These are phyloP conservation scores for Cardamine resedifolia DNA, from an alignment of 345 rosid genomes.

Conservation along the genomic window DNA sequence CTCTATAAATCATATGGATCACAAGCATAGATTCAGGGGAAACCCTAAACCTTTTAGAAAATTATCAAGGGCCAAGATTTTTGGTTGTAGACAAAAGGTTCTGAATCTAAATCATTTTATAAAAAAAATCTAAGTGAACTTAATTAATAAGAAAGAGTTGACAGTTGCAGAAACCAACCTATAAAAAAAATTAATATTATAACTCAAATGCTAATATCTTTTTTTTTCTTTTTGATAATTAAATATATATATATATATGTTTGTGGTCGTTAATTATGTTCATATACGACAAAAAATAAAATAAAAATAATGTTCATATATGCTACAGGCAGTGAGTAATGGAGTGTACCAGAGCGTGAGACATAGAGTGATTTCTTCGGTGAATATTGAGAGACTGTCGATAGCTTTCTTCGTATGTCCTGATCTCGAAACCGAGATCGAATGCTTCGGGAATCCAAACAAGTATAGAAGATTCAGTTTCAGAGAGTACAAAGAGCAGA, in stretches of 20 bases:
- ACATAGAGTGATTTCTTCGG: constrained; percentile 64
- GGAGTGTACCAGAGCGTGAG: constrained; percentile 62
- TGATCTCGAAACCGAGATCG: constrained; percentile 45
- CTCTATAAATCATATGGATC: neutral
- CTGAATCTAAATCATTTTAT: too few species aligned
- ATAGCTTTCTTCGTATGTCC: constrained; percentile 72
- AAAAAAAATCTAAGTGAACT: neutral
- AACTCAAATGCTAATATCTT: neutral
- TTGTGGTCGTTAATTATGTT: neutral
- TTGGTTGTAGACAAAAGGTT: neutral
- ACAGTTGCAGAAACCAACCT: neutral
- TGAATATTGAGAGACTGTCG: constrained; percentile 52
- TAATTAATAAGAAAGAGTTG: neutral
- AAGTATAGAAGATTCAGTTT: constrained; percentile 58
- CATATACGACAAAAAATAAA: too few species aligned
- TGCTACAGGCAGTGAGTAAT: constrained; percentile 63
- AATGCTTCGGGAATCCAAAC: constrained; percentile 45
- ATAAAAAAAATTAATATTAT: neutral
- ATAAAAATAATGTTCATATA: too few species aligned
- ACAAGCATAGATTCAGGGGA: constrained; percentile 1
- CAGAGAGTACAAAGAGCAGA: constrained; percentile 56
- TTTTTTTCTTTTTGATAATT: neutral
- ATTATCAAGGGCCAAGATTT: neutral
- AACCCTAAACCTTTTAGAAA: constrained; percentile 1
- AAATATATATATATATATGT: neutral